Evolutionary conservation across 768 basidiomycete genomes (phyloP), one percentile per base, ranked within the genome.

Genomic region (Macrolepiota albuminosa): DNA sequence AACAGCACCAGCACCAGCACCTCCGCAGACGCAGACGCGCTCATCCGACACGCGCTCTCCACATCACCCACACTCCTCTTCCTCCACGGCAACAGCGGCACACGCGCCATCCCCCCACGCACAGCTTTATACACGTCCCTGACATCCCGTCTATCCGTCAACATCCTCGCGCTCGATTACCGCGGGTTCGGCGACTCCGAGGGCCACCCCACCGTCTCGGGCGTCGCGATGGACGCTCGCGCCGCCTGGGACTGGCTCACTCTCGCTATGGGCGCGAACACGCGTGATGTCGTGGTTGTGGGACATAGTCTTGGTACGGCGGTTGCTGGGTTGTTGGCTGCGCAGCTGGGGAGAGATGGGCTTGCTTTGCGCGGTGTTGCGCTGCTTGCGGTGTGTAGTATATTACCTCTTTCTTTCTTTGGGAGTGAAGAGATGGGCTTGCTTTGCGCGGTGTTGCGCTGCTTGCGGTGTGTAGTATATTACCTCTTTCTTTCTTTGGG

Each of bases 271-370:
- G 84, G 84, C 0, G 83, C 84, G 0, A 65, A 70, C 7, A 70
- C 78, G 4, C 71, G 76, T 54, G 76, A 83, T 58, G 77, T 93
- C 34, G 70, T 88, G 14, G 72, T 93, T 37, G 72, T 88, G 8
- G 91, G 91, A 0, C 89, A 90, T 64, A 89, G 88, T 66, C 74
- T 93, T 2, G 91, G 91, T 0, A 91, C 91, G 0, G 89, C 84
- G 5, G 84, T 94, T 1, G 81, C 75, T 34, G 72, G 75, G 7
- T 60, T 79, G 45, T 72, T 84, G 29, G 72, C 77, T 16, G 76
- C 78, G 9, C 70, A 79, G 36, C 77, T 84, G n/a, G 77, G 80
- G 5, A 72, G 73, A 34, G 80, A 81, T n/a, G 56, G 71, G 69
- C 1, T 67, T 77, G 45, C 65, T 26, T 77, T 78, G 33, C 73